Evolutionary conservation across 2,329 filamentous ascomycete species (phyloP), one percentile per base, ranked within the genome.

Genomic region (Venturia effusa): DNA sequence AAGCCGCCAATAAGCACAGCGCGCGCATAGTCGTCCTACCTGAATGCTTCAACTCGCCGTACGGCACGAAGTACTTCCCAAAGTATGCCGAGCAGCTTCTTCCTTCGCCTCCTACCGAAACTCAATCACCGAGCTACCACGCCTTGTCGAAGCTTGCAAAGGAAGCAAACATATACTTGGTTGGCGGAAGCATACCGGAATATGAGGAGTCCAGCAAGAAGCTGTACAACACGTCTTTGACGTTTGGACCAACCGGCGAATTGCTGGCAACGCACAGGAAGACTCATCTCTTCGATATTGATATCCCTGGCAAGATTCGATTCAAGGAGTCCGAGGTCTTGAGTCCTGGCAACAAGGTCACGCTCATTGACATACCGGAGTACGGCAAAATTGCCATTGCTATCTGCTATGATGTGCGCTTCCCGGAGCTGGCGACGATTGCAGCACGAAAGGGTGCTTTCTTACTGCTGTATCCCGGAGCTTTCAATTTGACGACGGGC

Each of bases 21-120:
- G 91, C 93, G 66, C 86, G 89, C 64, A 86, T 99, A 66, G 87
- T 97, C 68, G 91, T 97, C 40, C 84, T 99, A 22, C 94, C 94
- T 41, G 94, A 99, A 79, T 99, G 94, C 82, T 99, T 99, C 85
- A 99, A 99, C 80, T 95, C 90, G 51, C 94, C 94, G 10, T 99
- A 99, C 77, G 94, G 94, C 68, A 92, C 87, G 68, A 83, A 91
- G 72, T 92, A 88, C 81, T 99, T 99, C 78, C 88, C 92, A 63
- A 84, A 87, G 66, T 97, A 97, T 75, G 92, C 94, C 68, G 94
- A 99, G 77, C 88, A 85, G 1, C 86, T 97, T n/a, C 80, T 84
- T 0, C 90, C 91, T 0, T 88, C 86, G 3, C 90, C 91, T 34
- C 90, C 92, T 0, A 79, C 86, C 3, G 74, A 79, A 66, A 82